Base-by-base conservation (phyloP, 176 grass and related monocot species). In the Microstegium vimineum region DNA sequence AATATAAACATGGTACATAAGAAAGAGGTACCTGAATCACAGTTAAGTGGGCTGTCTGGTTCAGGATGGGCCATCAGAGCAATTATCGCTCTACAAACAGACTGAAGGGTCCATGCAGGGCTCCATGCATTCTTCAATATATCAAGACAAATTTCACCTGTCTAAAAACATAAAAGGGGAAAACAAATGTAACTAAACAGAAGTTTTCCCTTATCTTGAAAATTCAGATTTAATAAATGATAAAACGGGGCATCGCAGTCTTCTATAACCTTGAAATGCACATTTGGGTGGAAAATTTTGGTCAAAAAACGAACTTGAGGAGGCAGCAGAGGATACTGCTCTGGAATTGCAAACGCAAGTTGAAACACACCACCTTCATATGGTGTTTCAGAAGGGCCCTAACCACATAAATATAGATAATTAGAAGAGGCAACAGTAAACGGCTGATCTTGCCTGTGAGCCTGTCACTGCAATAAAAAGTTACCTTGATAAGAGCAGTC, bases 161-260 rank as follows among this genome's bases (percentile, higher is more conserved):
- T 46, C 43, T 46, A 46, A 16, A 46, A 46, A 15, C 43, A 46
- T 5, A 74, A 82, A 69, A 4, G 75, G 4, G 28, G 51, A 11
- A 71, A 75, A 57, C 17, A 47, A 82, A 34, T 52, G 42, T 41
- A 52, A 91, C 25, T 56, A 78, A 69, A 62, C n/a, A 18, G 17
- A 74, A 89, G n/a, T 37, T 31, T 5, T 5, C 6, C 3, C 57
- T 59, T 23, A 54, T 35, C 34, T 45, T 37, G 7, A 71, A 16
- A 36, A 40, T 82, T 62, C 26, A 45, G 5, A 45, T 61, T 41
- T 62, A 62, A 25, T 16, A 71, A 64, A 28, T 20, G 22, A 14
- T 3, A 27, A 76, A 38, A 15, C 4, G 59, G 11, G 45, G 12
- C 10, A 52, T 3, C 0, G 15, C 9, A 35, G 32, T 56, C 31